Percentiles rank a stretch among this genome's conserved stretches.
Evolutionary conservation across 2,329 filamentous ascomycete species (phyloP).

Genomic region (Hymenoscyphus linearis): DNA sequence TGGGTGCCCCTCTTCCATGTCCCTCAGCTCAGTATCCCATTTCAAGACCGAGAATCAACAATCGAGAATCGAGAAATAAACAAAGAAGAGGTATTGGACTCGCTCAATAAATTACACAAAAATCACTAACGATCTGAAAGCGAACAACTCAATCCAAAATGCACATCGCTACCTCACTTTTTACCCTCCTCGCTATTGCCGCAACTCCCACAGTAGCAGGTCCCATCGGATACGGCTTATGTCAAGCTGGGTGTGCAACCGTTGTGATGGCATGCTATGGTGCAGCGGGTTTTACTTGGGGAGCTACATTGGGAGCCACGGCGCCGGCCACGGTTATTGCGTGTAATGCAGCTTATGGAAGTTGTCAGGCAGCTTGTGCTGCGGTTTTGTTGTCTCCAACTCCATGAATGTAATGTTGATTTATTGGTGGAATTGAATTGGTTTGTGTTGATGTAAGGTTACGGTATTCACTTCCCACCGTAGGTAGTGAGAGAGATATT

Average conservation of each 20-base stretch:
- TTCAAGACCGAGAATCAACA: not conserved
- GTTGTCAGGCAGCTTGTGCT: conserved; percentile 42
- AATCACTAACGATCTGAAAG: not conserved
- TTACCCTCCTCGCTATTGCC: not conserved
- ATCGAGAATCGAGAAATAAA: not conserved
- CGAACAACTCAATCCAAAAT: not conserved
- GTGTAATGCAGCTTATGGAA: conserved; percentile 42
- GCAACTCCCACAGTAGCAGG: conserved; percentile 23
- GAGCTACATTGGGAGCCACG: conserved; percentile 34
- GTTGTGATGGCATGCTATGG: conserved; percentile 43
- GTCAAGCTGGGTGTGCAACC: conserved; percentile 42
- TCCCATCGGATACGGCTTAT: conserved; percentile 38
- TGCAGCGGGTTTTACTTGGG: conserved; percentile 40
- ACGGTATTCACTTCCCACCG: too few species aligned
- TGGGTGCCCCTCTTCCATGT: not conserved
- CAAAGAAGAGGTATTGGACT: not conserved
- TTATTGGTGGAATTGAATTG: too few species aligned
- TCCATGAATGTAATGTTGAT: conserved; percentile 22
- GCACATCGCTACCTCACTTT: not conserved
- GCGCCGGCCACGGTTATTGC: conserved; percentile 38
- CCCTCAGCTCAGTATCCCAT: not conserved
- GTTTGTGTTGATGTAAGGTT: too few species aligned
- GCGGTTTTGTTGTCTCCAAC: conserved; percentile 33
- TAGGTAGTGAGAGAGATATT: too few species aligned
- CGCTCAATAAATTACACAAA: not conserved